Base-by-base conservation (phyloP, 805 yeast species). In the Metschnikowia proteae region DNA sequence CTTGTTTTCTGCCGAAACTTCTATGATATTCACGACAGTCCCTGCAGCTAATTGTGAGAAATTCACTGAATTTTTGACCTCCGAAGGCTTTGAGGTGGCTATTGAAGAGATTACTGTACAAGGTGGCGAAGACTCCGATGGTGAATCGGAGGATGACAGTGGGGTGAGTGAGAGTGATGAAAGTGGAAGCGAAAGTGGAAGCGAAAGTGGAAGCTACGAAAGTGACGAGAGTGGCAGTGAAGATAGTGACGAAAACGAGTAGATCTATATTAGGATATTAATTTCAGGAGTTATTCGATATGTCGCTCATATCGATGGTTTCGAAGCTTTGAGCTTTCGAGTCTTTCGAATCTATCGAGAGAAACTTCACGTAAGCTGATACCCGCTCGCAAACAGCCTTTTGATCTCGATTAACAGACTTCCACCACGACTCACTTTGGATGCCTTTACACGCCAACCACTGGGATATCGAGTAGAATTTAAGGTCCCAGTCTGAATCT, bases 1-100 rank as follows among this genome's bases (percentile, higher is more conserved):
- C 2, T 59, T 92, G 47, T 92, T 92, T 63, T 74, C 81, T 35
- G 56, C 82, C 8, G 60, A 69, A 0, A 65, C 65, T 1, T 82
- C 94, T 9, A 68, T 78, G 23, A 74, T 88, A 7, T 90, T 89
- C 59, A 70, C 83, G 3, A 81, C 89, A 58, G 79, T 91, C 47
- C 90, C 94, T 56, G 86, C 92, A 3, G 69, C 83, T 1, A 84
- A 83, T 53, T 62, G 69, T 3, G 79, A 72, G 0, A 66, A 65
- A 4, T 66, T 87, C 46, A 64, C 67, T 38, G 65, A 62, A 13
- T 80, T 73, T 47, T 78, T 91, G 47, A 59, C 57, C 7, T 58
- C 58, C 1, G 65, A 70, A 43, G 95, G 95, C 0, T 92, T 85
- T 61, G 65, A 69, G 0, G 85, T 86, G 27, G 61, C 64, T 4